phyloP scores from a whole-genome alignment of 345 rosid species.

The Bruguiera sexangula region DNA sequence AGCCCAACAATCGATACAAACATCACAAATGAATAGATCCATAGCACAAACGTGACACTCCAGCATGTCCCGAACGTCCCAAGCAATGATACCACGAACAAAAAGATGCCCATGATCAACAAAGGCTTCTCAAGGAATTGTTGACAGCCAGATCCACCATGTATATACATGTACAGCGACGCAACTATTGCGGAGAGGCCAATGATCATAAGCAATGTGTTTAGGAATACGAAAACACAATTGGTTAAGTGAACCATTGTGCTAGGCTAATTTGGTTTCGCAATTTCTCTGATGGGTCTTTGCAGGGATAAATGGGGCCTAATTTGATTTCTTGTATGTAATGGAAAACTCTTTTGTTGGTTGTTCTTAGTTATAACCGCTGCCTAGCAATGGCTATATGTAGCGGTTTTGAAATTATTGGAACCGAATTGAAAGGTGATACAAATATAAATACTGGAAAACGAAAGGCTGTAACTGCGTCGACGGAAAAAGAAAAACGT shows the following conservation, averaged over 20 bases:
- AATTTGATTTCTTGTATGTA: no score
- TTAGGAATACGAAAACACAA: conserved; percentile 10
- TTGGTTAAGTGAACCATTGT: conserved; percentile 22
- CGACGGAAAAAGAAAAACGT: no score
- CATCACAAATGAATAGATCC: conserved; percentile 21
- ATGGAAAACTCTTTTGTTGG: no score
- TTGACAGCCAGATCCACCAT: conserved; percentile 26
- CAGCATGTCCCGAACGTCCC: conserved; percentile 32
- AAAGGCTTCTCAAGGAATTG: conserved; percentile 25
- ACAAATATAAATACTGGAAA: no score
- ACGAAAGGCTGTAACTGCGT: no score
- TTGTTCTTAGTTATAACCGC: no score
- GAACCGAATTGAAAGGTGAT: no score
- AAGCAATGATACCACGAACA: conserved; percentile 22
- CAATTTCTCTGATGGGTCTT: no score
- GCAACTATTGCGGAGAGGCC: conserved; percentile 15
- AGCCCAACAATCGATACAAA: conserved; percentile 25
- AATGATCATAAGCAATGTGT: conserved; percentile 12
- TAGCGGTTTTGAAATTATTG: no score
- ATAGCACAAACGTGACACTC: conserved; percentile 15
- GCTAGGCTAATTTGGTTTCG: no score
- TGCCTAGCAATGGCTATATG: no score
- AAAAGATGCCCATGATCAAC: conserved; percentile 17
- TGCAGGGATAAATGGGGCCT: no score
- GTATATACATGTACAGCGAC: conserved; percentile 11